phyloP scores from a whole-genome alignment of 192 early-diverging fungal species.

The Glomus cerebriforme region DNA sequence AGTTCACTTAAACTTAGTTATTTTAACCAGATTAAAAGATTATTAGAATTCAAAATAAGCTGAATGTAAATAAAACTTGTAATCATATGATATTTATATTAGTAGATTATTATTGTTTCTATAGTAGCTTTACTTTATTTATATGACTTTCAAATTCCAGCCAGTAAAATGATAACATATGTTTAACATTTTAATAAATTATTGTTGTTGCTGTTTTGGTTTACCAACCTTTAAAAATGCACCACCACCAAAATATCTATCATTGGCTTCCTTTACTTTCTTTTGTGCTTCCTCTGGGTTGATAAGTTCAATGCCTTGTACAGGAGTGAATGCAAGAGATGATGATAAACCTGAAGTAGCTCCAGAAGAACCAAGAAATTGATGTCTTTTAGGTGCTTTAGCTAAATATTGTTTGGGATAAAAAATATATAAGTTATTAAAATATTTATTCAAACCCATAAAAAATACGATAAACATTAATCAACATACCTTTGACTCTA shows the following conservation, averaged over 20 bases:
- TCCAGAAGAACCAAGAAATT: constrained; percentile 45
- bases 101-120: no score
- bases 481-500: constrained; percentile 62
- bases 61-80: no score
- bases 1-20: no score
- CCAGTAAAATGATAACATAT: no score
- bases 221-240: constrained; percentile 61
- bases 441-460: not conserved
- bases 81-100: no score
- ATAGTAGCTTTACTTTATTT: no score
- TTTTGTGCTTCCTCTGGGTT: constrained; percentile 75
- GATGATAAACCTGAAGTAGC: constrained; percentile 80
- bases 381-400: constrained; percentile 57
- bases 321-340: constrained; percentile 91
- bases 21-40: no score
- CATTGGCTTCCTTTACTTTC: constrained; percentile 63
- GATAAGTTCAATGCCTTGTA: constrained; percentile 91
- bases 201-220: constrained; percentile 33
- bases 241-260: constrained; percentile 75
- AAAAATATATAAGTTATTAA: constrained; percentile 12
- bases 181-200: no score
- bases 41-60: no score
- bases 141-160: no score
- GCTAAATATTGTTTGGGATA: constrained; percentile 36
- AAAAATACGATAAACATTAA: not conserved